These are phyloP conservation scores for Hypholoma sublateritium DNA, from an alignment of 768 basidiomycete genomes.

Conservation along the genomic window DNA sequence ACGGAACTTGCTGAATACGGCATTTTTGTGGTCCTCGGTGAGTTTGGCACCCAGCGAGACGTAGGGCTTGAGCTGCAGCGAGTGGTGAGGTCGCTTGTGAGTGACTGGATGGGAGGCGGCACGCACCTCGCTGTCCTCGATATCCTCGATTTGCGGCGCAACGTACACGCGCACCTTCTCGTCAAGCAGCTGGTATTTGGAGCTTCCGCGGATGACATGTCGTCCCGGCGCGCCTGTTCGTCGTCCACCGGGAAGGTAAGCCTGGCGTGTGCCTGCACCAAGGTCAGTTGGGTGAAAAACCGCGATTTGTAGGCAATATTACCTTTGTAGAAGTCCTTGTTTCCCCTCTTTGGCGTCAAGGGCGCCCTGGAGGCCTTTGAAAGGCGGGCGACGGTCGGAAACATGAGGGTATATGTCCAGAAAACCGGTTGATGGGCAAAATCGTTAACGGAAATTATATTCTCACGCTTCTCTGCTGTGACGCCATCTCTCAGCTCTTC, in stretches of 20 bases:
- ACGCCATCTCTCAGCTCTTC: background rate
- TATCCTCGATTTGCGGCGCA: background rate
- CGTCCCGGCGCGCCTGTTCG: constrained; percentile 89
- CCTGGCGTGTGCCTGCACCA: constrained; percentile 74
- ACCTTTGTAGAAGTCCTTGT: constrained; percentile 99
- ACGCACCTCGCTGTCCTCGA: constrained; percentile 2
- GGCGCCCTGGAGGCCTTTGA: constrained; percentile 86
- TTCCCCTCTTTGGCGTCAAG: constrained; percentile 82
- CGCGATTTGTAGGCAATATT: constrained; percentile 9
- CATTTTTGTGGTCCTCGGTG: constrained; percentile 30
- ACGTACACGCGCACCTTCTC: constrained; percentile 10
- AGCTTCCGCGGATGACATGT: constrained; percentile 73
- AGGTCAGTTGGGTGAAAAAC: background rate
- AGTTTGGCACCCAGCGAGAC: constrained; percentile 49
- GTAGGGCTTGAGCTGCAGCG: constrained; percentile 68
- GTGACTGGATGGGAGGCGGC: too few relatives aligned
- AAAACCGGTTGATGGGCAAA: constrained; percentile 10
- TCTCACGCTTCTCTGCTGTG: constrained; percentile 9
- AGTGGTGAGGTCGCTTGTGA: background rate
- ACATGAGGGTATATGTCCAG: constrained; percentile 43
- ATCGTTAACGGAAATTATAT: constrained; percentile 8
- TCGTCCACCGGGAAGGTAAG: constrained; percentile 78
- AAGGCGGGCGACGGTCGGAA: constrained; percentile 62
- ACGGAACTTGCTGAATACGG: constrained; percentile 39
- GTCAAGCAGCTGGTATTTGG: constrained; percentile 67